These are phyloP conservation scores for Akanthomyces uredinophilus DNA, from an alignment of 2,329 filamentous ascomycete genomes.

Conservation along the genomic window DNA sequence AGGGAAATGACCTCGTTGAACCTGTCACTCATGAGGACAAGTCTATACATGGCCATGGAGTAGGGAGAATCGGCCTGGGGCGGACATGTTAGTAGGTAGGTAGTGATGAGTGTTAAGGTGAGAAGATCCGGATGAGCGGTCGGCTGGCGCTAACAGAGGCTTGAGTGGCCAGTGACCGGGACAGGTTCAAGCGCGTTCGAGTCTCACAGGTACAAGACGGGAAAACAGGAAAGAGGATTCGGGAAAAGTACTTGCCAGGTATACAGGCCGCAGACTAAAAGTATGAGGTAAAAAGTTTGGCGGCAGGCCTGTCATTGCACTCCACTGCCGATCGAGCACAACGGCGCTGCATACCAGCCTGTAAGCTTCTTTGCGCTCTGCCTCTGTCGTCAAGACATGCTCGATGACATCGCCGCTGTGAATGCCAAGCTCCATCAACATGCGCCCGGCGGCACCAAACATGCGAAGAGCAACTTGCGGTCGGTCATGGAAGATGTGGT, in stretches of 20 bases:
- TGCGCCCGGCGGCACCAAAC: constrained; percentile 24
- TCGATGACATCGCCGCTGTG: constrained; percentile 23
- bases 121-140: background rate
- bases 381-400: constrained; percentile 15
- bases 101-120: too few relatives aligned
- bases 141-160: too few relatives aligned
- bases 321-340: constrained; percentile 19
- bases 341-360: constrained; percentile 15
- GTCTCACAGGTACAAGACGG: too few relatives aligned
- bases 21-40: constrained; percentile 21
- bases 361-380: constrained; percentile 3
- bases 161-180: too few relatives aligned
- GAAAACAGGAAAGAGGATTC: too few relatives aligned
- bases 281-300: constrained; percentile 15
- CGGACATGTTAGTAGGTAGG: background rate
- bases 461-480: constrained; percentile 24
- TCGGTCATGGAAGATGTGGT: constrained; percentile 23
- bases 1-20: constrained; percentile 18
- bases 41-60: constrained; percentile 18
- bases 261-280: constrained; percentile 8
- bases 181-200: too few relatives aligned
- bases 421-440: constrained; percentile 25
- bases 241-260: background rate
- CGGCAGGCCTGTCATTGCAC: constrained; percentile 17
- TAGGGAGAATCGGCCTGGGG: constrained; percentile 15